phyloP scores from a whole-genome alignment of 2,329 filamentous ascomycete genomes.

The Fusarium ramigenum region DNA sequence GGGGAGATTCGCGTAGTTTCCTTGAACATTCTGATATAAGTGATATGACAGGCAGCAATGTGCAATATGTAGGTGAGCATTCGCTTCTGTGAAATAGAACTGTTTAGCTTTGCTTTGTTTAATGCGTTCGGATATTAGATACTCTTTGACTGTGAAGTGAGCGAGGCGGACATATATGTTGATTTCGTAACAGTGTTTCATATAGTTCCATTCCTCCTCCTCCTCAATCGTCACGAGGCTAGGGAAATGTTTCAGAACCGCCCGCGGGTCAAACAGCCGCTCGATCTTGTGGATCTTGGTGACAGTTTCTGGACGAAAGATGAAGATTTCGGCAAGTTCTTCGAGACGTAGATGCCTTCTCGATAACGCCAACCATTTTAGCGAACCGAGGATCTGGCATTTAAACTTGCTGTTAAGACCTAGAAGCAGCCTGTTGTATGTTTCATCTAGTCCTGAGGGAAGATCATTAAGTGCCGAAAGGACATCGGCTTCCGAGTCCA shows the following conservation, averaged over 20 bases:
- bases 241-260: neutral
- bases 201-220: too few relatives aligned
- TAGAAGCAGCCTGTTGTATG: accelerated
- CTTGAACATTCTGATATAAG: accelerated
- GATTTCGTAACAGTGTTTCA: too few relatives aligned
- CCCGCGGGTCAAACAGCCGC: accelerated
- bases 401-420: accelerated
- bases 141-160: neutral
- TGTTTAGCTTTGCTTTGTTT: accelerated
- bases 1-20: too few relatives aligned
- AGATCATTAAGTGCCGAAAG: accelerated
- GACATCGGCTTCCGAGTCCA: neutral
- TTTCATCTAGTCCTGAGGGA: accelerated
- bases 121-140: neutral
- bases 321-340: neutral
- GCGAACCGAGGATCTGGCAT: accelerated
- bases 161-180: neutral
- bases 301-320: neutral
- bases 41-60: neutral
- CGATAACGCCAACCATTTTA: neutral
- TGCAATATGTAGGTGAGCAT: accelerated
- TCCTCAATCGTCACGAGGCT: neutral
- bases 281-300: accelerated
- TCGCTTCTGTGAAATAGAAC: accelerated
- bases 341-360: accelerated